These are phyloP conservation scores for Boletus semigastroideus DNA, from an alignment of 1,284 basidiomycete genomes.

Conservation along the genomic window DNA sequence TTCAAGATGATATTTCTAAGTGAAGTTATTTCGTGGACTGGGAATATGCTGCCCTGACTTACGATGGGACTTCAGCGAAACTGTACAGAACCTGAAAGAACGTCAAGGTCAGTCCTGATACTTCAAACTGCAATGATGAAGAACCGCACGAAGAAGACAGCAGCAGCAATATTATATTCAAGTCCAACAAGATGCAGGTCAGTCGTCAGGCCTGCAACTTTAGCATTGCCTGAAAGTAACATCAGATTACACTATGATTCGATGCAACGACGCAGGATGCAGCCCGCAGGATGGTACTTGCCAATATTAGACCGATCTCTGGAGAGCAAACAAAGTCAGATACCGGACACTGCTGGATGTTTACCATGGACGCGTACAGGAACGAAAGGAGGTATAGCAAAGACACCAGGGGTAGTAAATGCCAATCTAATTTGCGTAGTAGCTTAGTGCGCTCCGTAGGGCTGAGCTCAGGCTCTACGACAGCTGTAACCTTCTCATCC, in stretches of 20 bases:
- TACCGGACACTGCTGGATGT: neutral
- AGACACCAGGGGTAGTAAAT: slow-evolving; percentile 50
- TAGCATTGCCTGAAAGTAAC: slow-evolving; percentile 30
- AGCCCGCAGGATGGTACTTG: slow-evolving; percentile 11
- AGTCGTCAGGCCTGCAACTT: slow-evolving; percentile 42
- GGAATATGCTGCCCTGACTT: slow-evolving; percentile 15
- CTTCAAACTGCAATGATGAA: neutral
- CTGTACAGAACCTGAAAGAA: slow-evolving; percentile 41
- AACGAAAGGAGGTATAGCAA: slow-evolving; percentile 62
- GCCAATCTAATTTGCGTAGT: slow-evolving; percentile 49
- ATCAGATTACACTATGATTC: neutral
- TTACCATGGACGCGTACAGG: slow-evolving; percentile 35
- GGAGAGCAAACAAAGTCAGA: slow-evolving; percentile 2
- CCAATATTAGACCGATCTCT: slow-evolving; percentile 41
- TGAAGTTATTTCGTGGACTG: slow-evolving; percentile 4
- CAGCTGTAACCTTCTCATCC: slow-evolving; percentile 19
- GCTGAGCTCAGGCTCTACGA: slow-evolving; percentile 17
- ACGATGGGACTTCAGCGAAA: slow-evolving; percentile 51
- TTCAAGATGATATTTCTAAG: slow-evolving; percentile 46
- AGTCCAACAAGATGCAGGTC: slow-evolving; percentile 41
- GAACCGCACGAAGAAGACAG: slow-evolving; percentile 47
- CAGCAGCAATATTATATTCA: slow-evolving; percentile 47
- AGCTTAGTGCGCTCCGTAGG: slow-evolving; percentile 37
- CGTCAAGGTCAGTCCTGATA: neutral
- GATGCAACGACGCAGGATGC: neutral